Base-by-base conservation (phyloP, 140 eudicot genomes). In the Artemisia princeps region DNA sequence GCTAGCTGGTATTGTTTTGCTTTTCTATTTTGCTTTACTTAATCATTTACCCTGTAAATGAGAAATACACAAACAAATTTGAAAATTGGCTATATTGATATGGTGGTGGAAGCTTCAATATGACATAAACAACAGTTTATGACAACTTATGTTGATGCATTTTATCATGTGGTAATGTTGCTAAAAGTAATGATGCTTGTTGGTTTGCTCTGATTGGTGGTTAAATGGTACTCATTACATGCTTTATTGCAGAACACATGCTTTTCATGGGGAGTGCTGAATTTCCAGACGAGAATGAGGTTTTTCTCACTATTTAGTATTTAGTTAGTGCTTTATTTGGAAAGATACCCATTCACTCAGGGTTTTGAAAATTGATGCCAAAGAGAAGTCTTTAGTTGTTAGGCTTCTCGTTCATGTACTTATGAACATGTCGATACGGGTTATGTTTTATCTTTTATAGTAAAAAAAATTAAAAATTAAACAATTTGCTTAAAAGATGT, bases 271-370 rank as follows among this genome's bases (percentile, higher is more conserved):
- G 99, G 59, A 92, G 95, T 77, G 74, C 84, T 60, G 94, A 84
- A 49, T 92, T 92, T 74, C 96, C 99, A 10, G 96, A 88, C 77
- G 99, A 92, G 77, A 88, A 92, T 64, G 96, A 92, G 99, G 99
- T 92, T 55, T 77, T 82, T 67, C 45, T 62, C 37, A 48, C 54
- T 55, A 55, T 67, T 52, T 58, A 49, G 55, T 65, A n/a, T 69
- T 76, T 66, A 8, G 3, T 55, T 53, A 49, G 16, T 66, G 26
- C 51, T 15, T 48, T 33, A 24, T 12, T 51, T 67, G 14, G 40
- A 24, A 61, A 73, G 53, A 55, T 23, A 45, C 65, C 13, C 17
- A 49, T 66, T 8, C 55, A 54, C 53, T 68, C 4, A 3, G 19
- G 1, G 55, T 37, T 56, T 20, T 46, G 40, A 44, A 55, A 56